phyloP scores from a whole-genome alignment of 495 filamentous ascomycete species.

The Penicillium herquei region DNA sequence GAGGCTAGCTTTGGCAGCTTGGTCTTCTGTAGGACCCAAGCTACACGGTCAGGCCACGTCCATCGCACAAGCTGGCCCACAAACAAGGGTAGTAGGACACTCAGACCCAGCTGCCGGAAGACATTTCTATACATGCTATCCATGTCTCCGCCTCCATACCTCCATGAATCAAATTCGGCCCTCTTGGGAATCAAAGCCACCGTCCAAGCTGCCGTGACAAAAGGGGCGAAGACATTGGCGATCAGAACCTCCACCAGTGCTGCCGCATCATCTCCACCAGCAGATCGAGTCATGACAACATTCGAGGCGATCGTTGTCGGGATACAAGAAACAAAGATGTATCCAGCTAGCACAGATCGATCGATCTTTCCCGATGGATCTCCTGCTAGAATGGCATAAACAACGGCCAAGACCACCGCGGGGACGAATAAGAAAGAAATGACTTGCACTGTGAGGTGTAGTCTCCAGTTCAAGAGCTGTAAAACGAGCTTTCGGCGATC shows the following conservation, averaged over 20 bases:
- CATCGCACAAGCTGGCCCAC: conserved; percentile 50
- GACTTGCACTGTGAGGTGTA: conserved; percentile 51
- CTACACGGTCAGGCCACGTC: conserved; percentile 43
- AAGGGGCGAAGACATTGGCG: conserved; percentile 53
- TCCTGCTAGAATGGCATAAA: conserved; percentile 47
- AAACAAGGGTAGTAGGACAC: conserved; percentile 47
- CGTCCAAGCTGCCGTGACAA: conserved; percentile 52
- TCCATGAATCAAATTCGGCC: conserved; percentile 44
- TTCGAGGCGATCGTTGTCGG: conserved; percentile 59
- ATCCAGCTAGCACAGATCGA: conserved; percentile 51
- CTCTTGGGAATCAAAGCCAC: conserved; percentile 45
- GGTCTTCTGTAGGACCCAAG: conserved; percentile 40
- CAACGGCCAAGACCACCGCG: conserved; percentile 40
- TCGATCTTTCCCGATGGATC: conserved; percentile 42
- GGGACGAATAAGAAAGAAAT: conserved; percentile 53
- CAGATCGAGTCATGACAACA: conserved; percentile 55
- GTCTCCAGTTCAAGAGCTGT: conserved; percentile 51
- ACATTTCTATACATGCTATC: conserved; percentile 51
- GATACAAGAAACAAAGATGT: conserved; percentile 55
- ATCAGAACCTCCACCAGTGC: conserved; percentile 54
- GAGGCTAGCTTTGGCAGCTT: conserved; percentile 45
- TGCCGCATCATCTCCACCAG: conserved; percentile 55
- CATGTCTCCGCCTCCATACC: conserved; percentile 42
- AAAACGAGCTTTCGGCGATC: conserved; percentile 49
- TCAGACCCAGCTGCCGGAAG: conserved; percentile 51